Evolutionary conservation across 306 rosid species (phyloP).

Genomic region (Ormosia semicastrata): DNA sequence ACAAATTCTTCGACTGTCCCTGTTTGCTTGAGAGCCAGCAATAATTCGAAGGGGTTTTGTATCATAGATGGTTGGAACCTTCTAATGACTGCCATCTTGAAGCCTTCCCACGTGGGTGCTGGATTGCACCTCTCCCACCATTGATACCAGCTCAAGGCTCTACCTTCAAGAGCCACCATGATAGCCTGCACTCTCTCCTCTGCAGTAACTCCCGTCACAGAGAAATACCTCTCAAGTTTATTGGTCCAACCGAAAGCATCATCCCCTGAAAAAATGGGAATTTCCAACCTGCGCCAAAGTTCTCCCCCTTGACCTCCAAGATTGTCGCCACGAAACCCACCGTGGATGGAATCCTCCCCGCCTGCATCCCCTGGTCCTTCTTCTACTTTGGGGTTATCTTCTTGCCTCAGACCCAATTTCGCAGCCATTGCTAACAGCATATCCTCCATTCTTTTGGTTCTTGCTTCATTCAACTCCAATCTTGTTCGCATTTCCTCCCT

Average conservation of each 20-base stretch:
- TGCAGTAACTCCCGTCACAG: not conserved
- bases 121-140: not conserved
- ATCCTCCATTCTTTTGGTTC: no score
- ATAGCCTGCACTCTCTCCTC: not conserved
- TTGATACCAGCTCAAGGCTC: not conserved
- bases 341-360: no score
- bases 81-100: not conserved
- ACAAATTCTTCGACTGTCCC: not conserved
- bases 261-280: not conserved
- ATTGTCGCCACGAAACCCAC: no score
- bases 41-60: not conserved
- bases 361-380: no score
- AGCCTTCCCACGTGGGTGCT: not conserved
- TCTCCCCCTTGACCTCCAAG: no score
- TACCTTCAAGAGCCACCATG: not conserved
- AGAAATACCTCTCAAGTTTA: not conserved
- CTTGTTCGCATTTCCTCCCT: no score
- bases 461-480: no score
- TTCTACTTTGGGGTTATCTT: no score
- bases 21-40: not conserved
- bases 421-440: no score
- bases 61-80: not conserved
- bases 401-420: no score
- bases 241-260: not conserved
- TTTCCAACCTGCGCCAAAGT: no score